Base-by-base conservation (phyloP, 768 basidiomycete genomes). In the Brasilioporus rufonigricans region DNA sequence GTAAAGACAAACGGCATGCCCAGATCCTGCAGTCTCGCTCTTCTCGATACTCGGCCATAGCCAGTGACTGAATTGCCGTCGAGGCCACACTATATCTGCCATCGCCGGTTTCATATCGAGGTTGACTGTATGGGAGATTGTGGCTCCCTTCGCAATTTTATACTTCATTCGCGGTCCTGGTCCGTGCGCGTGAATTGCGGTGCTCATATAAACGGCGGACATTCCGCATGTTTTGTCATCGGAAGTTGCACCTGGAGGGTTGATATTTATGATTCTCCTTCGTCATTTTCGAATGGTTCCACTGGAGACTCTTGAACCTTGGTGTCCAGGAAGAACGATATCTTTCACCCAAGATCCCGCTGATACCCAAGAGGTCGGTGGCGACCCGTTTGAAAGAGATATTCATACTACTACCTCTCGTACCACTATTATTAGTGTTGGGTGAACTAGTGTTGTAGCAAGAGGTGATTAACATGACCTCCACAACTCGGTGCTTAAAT, bases 221-320 rank as follows among this genome's bases (percentile, higher is more conserved):
- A 9, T 10, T 10, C 12, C 3, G 4, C 11, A 9, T 8, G 3
- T 5, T 21, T 44, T 60, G 61, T 69, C 56, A 74, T 77, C 77
- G 85, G 86, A 87, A 87, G 84, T 87, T 77, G 69, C 78, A 87
- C 86, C 85, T 85, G 74, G 74, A 69, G 66, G 76, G 77, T 76
- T 79, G 83, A 85, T 86, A 86, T 87, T 87, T 87, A 85, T 79
- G 84, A 74, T 76, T 67, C 71, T 73, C 73, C 71, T 9, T 57
- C 67, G 10, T n/a, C n/a, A 29, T 57, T 61, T 18, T 26, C 29
- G n/a, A 24, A 50, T 38, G 40, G 26, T 48, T 57, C 56, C 59
- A 76, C 73, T 61, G 74, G 72, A 72, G 71, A 66, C 72, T 74
- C 80, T 84, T 87, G 86, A 85, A 75, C 76, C 71, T 65, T 72